A percentile compares a stretch with the other conserved stretches of the same genome.
Conservation (phyloP, 768 basidiomycete genomes). For the Leccinum variicolor region DNA sequence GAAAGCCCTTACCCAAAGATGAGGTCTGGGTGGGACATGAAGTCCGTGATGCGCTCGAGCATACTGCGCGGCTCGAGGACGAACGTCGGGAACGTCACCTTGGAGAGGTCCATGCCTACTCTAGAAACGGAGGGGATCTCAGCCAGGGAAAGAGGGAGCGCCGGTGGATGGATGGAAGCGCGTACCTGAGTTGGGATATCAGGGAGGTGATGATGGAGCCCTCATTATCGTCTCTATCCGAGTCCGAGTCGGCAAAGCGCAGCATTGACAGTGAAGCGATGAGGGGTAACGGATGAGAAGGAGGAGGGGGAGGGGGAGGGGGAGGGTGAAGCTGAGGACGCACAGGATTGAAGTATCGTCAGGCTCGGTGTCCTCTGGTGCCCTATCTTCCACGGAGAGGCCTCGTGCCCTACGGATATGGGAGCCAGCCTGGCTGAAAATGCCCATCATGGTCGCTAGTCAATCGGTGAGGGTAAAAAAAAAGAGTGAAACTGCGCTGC, state of each 20-base stretch:
- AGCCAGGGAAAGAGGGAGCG: conserved; percentile 3
- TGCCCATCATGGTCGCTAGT: conserved; percentile 63
- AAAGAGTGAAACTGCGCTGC: conserved; percentile 11
- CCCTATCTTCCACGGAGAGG: conserved; percentile 60
- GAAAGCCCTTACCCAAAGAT: conserved; percentile 75
- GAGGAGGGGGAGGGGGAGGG: conserved; percentile 18
- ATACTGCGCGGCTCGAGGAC: conserved; percentile 96
- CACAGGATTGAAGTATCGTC: conserved; percentile 90
- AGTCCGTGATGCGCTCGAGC: conserved; percentile 98
- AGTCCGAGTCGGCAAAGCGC: conserved; percentile 33
- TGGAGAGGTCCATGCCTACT: conserved; percentile 95
- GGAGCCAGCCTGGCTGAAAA: conserved; percentile 68
- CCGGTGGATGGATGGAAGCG: conserved; percentile 2
- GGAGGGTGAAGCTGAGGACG: conserved; percentile 35
- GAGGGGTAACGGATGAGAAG: conserved; percentile 24
- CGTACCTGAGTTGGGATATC: conserved; percentile 85
- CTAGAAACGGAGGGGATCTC: conserved; percentile 36
- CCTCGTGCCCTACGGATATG: conserved; percentile 69
- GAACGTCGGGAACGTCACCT: conserved; percentile 92
- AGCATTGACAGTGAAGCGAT: conserved; percentile 16
- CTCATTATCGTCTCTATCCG: conserved; percentile 82
- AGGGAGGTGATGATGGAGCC: conserved; percentile 85
- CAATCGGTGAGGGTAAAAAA: not conserved
- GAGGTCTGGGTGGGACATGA: conserved; percentile 98
- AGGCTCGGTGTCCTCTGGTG: conserved; percentile 79